Evolutionary conservation across 1,284 basidiomycete genomes (phyloP).

Genomic region (Fomitopsis pinicola): DNA sequence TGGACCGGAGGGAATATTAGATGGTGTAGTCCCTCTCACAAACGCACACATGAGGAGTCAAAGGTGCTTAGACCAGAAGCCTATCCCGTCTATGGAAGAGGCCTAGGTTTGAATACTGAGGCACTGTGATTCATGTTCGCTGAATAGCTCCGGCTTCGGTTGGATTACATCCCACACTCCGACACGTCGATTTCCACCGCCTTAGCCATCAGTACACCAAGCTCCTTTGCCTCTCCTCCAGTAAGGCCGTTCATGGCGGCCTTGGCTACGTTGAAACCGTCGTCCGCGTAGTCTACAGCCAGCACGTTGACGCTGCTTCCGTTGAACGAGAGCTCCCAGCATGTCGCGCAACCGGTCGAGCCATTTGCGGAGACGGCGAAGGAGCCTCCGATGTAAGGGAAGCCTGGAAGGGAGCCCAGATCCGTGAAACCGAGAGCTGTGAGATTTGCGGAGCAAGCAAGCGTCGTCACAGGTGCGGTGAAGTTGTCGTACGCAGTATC

Average conservation of each 20-base stretch:
- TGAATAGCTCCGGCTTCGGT: not conserved
- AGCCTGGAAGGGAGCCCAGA: constrained; percentile 40
- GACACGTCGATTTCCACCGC: constrained; percentile 19
- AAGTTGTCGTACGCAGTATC: constrained; percentile 36
- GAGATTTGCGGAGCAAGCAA: constrained; percentile 43
- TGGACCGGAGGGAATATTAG: not conserved
- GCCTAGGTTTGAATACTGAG: too few species aligned
- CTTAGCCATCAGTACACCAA: constrained; percentile 20
- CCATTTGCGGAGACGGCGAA: constrained; percentile 33
- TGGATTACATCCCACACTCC: constrained; percentile 20
- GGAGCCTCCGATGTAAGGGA: constrained; percentile 44
- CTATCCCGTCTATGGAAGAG: not conserved
- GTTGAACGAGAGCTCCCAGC: constrained; percentile 36
- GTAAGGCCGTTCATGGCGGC: constrained; percentile 28
- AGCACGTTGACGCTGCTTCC: constrained; percentile 32
- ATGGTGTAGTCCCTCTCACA: too few species aligned
- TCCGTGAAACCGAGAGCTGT: constrained; percentile 37
- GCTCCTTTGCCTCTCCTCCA: constrained; percentile 17
- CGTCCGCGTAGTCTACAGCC: constrained; percentile 34
- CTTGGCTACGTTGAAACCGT: constrained; percentile 35
- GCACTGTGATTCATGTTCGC: too few species aligned
- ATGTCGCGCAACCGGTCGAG: constrained; percentile 38
- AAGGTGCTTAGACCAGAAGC: not conserved
- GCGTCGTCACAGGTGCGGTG: constrained; percentile 23
- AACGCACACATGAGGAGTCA: too few species aligned